Base-by-base conservation (phyloP, 2,329 filamentous ascomycete species). In the Balansia obtecta region DNA sequence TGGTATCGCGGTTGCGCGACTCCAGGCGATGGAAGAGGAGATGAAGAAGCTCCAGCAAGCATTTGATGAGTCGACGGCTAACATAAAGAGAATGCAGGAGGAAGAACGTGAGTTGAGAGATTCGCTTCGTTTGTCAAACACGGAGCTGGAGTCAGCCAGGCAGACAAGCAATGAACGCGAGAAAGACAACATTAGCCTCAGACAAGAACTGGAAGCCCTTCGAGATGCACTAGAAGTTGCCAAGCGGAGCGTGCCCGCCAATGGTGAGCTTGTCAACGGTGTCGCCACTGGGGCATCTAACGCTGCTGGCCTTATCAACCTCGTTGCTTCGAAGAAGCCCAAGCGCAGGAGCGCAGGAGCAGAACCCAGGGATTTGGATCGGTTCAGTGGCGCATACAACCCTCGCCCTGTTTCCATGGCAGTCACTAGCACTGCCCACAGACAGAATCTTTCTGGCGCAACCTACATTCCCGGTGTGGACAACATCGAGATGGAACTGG, bases 371-470 rank as follows among this genome's bases (percentile, higher is more conserved):
- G 86, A 91, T 44, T 74, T 88, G 59, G 91, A 97, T 69, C 83
- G 93, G 55, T 94, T 94, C 75, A 95, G 89, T 66, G 85, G 79
- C 53, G 83, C 88, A 10, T 98, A 93, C 76, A 96, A 93, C 70
- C 93, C 93, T 55, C 82, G 93, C 22, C 93, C 93, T 22, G 88
- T 95, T 34, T 98, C 93, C 5, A 96, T 98, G 91, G 91, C 91
- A 48, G 80, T 95, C 57, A 79, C 81, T 45, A 74, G 76, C 60
- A 74, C 79, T 48, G 78, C 74, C 50, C 79, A 84, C 64, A 81
- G 83, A 52, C 85, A 87, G 63, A 84, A 81, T 58, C 65, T 88
- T 48, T 85, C 83, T 49, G 85, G 84, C 50, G 82, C 85, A 39
- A 85, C 85, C 4, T 93, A 93, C 64, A 81, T 85, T 53, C 85